Conservation (phyloP, 1,284 basidiomycete species). For the Malassezia yamatoensis region DNA sequence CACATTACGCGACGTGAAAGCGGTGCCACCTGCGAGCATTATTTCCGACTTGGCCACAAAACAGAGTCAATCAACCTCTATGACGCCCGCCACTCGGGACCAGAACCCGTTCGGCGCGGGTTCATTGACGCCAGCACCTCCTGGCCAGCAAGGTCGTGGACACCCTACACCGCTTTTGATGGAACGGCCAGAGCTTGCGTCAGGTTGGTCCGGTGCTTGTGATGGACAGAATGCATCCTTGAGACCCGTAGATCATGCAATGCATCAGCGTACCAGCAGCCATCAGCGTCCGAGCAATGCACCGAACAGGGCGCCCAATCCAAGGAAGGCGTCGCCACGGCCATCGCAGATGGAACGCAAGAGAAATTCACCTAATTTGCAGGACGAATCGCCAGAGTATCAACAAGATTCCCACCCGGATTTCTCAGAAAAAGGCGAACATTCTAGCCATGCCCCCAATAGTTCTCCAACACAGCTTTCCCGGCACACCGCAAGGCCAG, state of each 20-base stretch:
- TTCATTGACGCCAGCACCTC: constrained; percentile 33
- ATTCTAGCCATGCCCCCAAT: neutral
- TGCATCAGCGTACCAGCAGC: neutral
- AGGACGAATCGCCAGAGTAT: neutral
- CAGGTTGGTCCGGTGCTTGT: neutral
- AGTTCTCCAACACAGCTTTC: no score
- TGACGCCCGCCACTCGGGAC: constrained; percentile 21
- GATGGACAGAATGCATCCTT: neutral
- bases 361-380: neutral
- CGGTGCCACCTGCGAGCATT: constrained; percentile 34
- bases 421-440: neutral
- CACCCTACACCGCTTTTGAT: constrained; percentile 18
- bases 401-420: neutral
- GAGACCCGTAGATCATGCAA: neutral
- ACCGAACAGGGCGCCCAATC: neutral
- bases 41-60: constrained; percentile 46
- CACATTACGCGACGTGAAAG: constrained; percentile 15
- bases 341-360: neutral
- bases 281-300: neutral
- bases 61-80: constrained; percentile 19
- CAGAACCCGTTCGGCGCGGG: constrained; percentile 41
- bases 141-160: constrained; percentile 10
- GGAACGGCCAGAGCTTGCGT: neutral
- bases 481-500: no score
- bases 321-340: neutral